A percentile compares a stretch with the other conserved stretches of the same genome.
These are phyloP conservation scores for Corymbia citriodora DNA, from an alignment of 441 rosid genomes.

Conservation along the genomic window DNA sequence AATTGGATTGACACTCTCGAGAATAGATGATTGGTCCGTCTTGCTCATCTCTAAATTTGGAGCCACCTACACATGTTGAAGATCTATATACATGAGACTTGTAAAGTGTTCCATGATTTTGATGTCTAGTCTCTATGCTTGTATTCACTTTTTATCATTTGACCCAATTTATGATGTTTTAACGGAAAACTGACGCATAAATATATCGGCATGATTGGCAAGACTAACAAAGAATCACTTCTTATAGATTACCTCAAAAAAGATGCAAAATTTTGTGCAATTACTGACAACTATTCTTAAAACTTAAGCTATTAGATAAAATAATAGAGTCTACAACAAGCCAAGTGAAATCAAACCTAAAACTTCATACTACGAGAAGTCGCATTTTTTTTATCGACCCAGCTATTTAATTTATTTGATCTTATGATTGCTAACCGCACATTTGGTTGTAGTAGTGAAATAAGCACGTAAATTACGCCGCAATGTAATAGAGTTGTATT, in stretches of 20 bases:
- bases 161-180: not conserved
- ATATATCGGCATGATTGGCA: not conserved
- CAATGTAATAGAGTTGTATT: not conserved
- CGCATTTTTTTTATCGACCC: not conserved
- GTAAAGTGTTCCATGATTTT: not conserved
- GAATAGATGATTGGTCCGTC: fast-evolving
- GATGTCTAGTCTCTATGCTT: not conserved
- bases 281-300: too few species aligned
- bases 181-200: not conserved
- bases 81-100: not conserved
- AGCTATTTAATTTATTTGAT: not conserved
- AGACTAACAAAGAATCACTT: not conserved
- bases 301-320: too few species aligned
- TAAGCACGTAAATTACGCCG: not conserved
- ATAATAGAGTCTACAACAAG: not conserved
- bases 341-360: not conserved
- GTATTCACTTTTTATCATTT: not conserved
- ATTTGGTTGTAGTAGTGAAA: not conserved
- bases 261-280: too few species aligned
- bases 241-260: not conserved
- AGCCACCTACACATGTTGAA: not conserved
- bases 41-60: not conserved
- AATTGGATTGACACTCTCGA: too few species aligned
- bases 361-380: not conserved
- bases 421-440: not conserved